A percentile compares a stretch with the other conserved stretches of the same genome.
Conservation (phyloP, 208 protist genomes). For the Tritrichomonas foetus region DNA sequence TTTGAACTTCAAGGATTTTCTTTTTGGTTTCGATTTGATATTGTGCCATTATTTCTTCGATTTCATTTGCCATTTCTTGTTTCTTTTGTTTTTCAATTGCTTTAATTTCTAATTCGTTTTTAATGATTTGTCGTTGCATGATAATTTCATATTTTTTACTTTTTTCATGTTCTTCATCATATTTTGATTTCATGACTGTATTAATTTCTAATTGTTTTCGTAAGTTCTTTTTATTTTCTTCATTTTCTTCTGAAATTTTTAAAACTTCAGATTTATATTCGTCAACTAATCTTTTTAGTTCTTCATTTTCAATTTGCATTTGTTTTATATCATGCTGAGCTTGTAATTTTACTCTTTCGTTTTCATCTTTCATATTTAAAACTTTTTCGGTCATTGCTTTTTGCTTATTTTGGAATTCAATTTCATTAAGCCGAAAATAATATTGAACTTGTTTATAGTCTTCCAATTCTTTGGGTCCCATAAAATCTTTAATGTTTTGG, state of each 20-base stretch:
- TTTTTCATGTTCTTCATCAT: not conserved
- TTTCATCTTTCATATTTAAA: not conserved
- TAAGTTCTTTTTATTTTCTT: not conserved
- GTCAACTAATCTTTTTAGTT: not conserved
- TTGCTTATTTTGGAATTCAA: not conserved
- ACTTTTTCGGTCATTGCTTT: not conserved
- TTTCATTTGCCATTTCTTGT: not conserved
- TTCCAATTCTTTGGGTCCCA: not conserved
- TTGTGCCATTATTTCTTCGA: not conserved
- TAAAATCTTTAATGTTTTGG: not conserved
- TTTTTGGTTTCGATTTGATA: not conserved
- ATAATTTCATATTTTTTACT: slow-evolving; percentile 1
- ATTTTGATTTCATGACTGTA: not conserved
- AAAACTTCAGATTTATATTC: not conserved
- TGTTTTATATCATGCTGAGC: not conserved
- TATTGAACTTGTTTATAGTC: not conserved
- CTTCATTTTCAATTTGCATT: not conserved
- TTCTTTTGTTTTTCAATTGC: not conserved
- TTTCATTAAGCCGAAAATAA: not conserved
- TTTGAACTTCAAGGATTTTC: not conserved
- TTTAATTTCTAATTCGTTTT: not conserved
- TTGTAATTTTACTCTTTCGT: not conserved
- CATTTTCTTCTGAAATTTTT: not conserved
- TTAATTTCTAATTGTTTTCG: not conserved
- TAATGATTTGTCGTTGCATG: not conserved